A percentile compares a stretch with the other conserved stretches of the same genome.
phyloP scores from a whole-genome alignment of 495 filamentous ascomycete genomes.

The Pseudomonodictys pantanalensis region DNA sequence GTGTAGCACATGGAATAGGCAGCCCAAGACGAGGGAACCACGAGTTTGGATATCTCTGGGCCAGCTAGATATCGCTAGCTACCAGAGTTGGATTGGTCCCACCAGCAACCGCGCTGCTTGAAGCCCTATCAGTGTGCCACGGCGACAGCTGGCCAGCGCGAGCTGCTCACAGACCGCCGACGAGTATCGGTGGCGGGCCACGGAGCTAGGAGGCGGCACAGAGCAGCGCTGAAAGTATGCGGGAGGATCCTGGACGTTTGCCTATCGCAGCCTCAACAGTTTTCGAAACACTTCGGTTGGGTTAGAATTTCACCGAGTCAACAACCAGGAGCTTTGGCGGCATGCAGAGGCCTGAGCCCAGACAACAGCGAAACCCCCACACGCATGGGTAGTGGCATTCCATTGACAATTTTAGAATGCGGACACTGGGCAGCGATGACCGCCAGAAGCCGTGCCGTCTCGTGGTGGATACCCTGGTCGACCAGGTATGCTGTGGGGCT shows the following conservation, averaged over 20 bases:
- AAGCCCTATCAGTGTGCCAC: slow-evolving; percentile 11
- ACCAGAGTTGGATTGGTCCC: not conserved
- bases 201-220: not conserved
- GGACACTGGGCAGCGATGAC: not conserved
- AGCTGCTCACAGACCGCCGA: not conserved
- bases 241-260: not conserved
- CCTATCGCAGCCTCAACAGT: not conserved
- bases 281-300: not conserved
- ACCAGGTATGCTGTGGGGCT: not conserved
- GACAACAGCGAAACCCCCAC: not conserved
- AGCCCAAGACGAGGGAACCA: not conserved
- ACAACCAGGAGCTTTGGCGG: not conserved
- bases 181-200: not conserved
- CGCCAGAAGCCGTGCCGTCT: not conserved
- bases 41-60: not conserved
- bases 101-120: not conserved
- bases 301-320: not conserved
- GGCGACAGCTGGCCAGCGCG: not conserved
- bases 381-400: not conserved
- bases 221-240: not conserved
- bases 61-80: not conserved
- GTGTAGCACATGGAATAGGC: not conserved
- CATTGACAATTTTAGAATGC: not conserved
- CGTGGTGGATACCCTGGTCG: not conserved
- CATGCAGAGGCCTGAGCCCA: not conserved